Percentiles rank a stretch among this genome's conserved stretches.
These are phyloP conservation scores for Cucumis sativus DNA, from an alignment of 306 rosid genomes.

Conservation along the genomic window DNA sequence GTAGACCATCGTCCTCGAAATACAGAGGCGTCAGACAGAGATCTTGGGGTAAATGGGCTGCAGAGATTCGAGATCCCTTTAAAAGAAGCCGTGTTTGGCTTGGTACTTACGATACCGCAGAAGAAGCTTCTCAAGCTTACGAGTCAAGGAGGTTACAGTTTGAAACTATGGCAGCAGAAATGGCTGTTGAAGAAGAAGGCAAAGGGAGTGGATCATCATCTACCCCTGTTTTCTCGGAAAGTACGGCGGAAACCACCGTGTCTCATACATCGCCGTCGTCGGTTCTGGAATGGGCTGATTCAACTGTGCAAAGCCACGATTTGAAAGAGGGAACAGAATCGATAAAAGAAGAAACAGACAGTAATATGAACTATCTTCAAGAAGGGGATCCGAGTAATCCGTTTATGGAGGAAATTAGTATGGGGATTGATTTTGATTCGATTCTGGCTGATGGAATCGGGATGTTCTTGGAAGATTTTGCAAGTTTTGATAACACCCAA, in stretches of 20 bases:
- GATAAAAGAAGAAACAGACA: constrained; percentile 17
- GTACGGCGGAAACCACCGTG: constrained; percentile 14
- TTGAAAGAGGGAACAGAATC: constrained; percentile 7
- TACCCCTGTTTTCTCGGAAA: constrained; percentile 15
- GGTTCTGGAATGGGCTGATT: constrained; percentile 43
- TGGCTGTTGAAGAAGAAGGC: background rate
- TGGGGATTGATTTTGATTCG: constrained; percentile 25
- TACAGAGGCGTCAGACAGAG: constrained; percentile 71
- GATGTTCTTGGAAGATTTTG: constrained; percentile 23
- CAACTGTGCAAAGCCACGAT: constrained; percentile 15
- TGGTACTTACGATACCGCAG: constrained; percentile 68
- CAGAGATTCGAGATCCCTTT: constrained; percentile 84
- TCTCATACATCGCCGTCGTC: constrained; percentile 50
- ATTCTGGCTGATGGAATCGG: constrained; percentile 22
- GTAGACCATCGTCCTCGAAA: constrained; percentile 21
- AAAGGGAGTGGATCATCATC: background rate
- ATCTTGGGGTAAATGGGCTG: constrained; percentile 89
- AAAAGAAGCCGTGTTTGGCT: constrained; percentile 45
- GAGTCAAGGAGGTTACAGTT: constrained; percentile 40
- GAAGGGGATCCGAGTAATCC: constrained; percentile 10
- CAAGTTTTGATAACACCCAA: constrained; percentile 13
- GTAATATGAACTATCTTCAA: constrained; percentile 15
- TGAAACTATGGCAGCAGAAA: constrained; percentile 26
- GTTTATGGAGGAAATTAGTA: constrained; percentile 9
- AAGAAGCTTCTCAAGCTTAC: constrained; percentile 58